A percentile compares a stretch with the other conserved stretches of the same genome.
These are phyloP conservation scores for Perkinsus chesapeaki DNA, from an alignment of 169 alveolate species.

Conservation along the genomic window DNA sequence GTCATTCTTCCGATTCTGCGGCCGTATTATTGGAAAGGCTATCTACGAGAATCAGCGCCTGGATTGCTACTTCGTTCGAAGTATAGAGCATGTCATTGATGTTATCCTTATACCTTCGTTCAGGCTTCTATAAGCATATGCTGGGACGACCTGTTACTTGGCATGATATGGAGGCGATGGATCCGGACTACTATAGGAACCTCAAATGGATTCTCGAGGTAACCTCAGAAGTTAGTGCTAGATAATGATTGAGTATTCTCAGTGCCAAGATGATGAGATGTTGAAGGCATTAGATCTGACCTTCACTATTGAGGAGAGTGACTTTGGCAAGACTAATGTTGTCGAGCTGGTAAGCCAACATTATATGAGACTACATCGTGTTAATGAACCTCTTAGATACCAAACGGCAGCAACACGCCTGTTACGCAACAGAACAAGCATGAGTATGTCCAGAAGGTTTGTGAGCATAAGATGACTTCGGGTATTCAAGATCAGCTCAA, in stretches of 20 bases:
- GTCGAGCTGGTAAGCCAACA: not conserved
- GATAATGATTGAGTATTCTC: not conserved
- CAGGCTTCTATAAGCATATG: constrained; percentile 89
- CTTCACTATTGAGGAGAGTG: constrained; percentile 75
- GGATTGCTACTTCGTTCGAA: constrained; percentile 84
- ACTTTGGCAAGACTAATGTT: constrained; percentile 66
- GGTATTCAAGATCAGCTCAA: constrained; percentile 87
- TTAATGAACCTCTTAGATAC: not conserved
- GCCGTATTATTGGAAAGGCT: constrained; percentile 92
- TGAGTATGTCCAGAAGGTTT: constrained; percentile 86
- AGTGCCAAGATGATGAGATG: not conserved
- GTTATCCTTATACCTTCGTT: not conserved
- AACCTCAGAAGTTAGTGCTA: not conserved
- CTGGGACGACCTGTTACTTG: constrained; percentile 85
- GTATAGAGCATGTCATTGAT: not conserved
- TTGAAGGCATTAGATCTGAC: not conserved
- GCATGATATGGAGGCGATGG: constrained; percentile 96
- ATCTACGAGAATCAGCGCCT: constrained; percentile 89
- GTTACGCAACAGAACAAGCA: constrained; percentile 81
- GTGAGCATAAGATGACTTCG: constrained; percentile 88
- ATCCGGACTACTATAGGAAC: constrained; percentile 90
- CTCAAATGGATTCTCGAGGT: constrained; percentile 37
- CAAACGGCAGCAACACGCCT: not conserved
- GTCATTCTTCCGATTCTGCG: constrained; percentile 93
- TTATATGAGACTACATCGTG: not conserved